phyloP scores from a whole-genome alignment of 495 filamentous ascomycete genomes.

The Staphylotrichum longicolle region DNA sequence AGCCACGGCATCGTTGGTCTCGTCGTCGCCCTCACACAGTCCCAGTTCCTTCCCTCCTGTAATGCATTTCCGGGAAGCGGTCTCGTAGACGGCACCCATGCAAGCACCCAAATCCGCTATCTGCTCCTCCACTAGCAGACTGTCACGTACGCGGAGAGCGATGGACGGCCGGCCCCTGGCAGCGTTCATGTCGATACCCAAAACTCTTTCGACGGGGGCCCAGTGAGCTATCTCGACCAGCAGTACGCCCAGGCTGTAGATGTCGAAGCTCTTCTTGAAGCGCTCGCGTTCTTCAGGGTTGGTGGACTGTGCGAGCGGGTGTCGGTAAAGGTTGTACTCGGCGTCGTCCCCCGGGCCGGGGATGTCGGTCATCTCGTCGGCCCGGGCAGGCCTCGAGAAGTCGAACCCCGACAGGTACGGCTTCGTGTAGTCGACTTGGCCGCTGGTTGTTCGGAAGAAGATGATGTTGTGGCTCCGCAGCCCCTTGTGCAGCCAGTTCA shows the following conservation, averaged over 20 bases:
- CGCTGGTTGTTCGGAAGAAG: constrained; percentile 43
- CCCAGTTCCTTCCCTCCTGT: constrained; percentile 33
- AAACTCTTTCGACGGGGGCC: constrained; percentile 48
- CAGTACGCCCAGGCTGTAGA: constrained; percentile 56
- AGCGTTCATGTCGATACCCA: constrained; percentile 38
- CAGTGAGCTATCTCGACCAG: constrained; percentile 54
- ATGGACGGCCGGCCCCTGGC: constrained; percentile 30
- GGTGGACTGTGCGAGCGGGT: constrained; percentile 45
- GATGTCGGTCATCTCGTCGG: constrained; percentile 52
- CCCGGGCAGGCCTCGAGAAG: constrained; percentile 50
- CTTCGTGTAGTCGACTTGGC: constrained; percentile 32
- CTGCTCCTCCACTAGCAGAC: constrained; percentile 28
- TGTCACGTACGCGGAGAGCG: constrained; percentile 31
- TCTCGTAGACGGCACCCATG: constrained; percentile 38
- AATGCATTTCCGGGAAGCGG: constrained; percentile 35
- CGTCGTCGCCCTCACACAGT: constrained; percentile 34
- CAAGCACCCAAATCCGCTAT: constrained; percentile 34
- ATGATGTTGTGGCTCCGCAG: constrained; percentile 56
- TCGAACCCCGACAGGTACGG: constrained; percentile 56
- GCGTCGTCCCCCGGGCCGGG: constrained; percentile 42
- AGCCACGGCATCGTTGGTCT: constrained; percentile 35
- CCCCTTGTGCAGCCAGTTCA: constrained; percentile 63
- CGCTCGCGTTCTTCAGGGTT: constrained; percentile 34
- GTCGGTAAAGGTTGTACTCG: constrained; percentile 50
- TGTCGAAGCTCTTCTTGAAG: constrained; percentile 53